A percentile compares a stretch with the other conserved stretches of the same genome.
Conservation (phyloP, 495 filamentous ascomycete species). For the Parathielavia appendiculata region DNA sequence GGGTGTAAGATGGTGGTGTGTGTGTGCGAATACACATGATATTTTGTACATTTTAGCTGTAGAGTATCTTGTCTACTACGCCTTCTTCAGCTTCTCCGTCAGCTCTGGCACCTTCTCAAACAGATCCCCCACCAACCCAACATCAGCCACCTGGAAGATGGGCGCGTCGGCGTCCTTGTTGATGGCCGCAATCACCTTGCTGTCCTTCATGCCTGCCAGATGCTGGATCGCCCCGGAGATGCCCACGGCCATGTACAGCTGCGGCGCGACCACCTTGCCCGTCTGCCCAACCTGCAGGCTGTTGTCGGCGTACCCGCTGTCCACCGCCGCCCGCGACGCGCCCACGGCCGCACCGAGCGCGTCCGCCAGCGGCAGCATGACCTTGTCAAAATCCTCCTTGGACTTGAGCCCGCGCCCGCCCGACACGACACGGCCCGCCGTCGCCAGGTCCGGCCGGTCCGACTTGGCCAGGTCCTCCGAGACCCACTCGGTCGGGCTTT, state of each 20-base stretch:
- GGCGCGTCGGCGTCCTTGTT: slow-evolving; percentile 97
- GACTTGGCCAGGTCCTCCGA: slow-evolving; percentile 89
- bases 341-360: slow-evolving; percentile 88
- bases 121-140: slow-evolving; percentile 89
- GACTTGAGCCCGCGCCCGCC: slow-evolving; percentile 93
- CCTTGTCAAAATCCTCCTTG: slow-evolving; percentile 89
- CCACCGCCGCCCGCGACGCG: slow-evolving; percentile 89
- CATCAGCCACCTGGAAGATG: slow-evolving; percentile 97
- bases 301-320: slow-evolving; percentile 99
- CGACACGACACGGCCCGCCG: slow-evolving; percentile 82
- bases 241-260: slow-evolving; percentile 90
- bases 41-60: slow-evolving; percentile 18
- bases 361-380: slow-evolving; percentile 90
- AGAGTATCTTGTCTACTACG: slow-evolving; percentile 32
- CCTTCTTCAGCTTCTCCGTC: slow-evolving; percentile 84
- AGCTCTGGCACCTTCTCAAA: slow-evolving; percentile 94
- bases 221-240: slow-evolving; percentile 98
- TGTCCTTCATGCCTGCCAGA: slow-evolving; percentile 99
- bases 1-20: background rate
- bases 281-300: slow-evolving; percentile 97
- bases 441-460: slow-evolving; percentile 91
- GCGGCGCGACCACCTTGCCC: slow-evolving; percentile 94
- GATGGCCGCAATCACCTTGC: slow-evolving; percentile 97
- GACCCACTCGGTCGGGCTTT: slow-evolving; percentile 75
- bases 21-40: slow-evolving; percentile 12